These are phyloP conservation scores for Elaeis oleifera DNA, from an alignment of 202 grass and related monocot genomes.

Conservation along the genomic window DNA sequence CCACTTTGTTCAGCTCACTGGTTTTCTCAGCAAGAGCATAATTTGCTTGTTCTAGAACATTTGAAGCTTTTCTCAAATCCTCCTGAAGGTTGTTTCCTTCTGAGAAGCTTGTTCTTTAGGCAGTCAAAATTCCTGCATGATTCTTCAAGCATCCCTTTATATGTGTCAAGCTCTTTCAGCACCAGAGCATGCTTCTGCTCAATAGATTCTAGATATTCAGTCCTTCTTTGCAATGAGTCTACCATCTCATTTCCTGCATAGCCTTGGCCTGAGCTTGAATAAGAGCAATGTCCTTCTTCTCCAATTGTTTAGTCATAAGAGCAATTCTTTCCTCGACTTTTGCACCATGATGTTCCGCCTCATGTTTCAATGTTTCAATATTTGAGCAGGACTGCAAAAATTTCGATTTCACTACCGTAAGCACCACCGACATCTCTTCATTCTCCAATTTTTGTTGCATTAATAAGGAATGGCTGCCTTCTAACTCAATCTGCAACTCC, in stretches of 20 bases:
- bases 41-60: slow-evolving; percentile 37
- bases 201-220: slow-evolving; percentile 34
- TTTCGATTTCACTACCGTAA: slow-evolving; percentile 30
- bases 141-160: slow-evolving; percentile 45
- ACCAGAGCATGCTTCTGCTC: slow-evolving; percentile 31
- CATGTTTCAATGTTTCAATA: slow-evolving; percentile 25
- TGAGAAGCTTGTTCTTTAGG: slow-evolving; percentile 39
- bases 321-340: slow-evolving; percentile 24
- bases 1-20: slow-evolving; percentile 23
- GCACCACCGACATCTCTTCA: slow-evolving; percentile 28
- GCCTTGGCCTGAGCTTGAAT: slow-evolving; percentile 31
- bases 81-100: slow-evolving; percentile 37
- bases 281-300: slow-evolving; percentile 31
- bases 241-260: slow-evolving; percentile 19
- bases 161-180: slow-evolving; percentile 37
- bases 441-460: slow-evolving; percentile 42
- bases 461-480: slow-evolving; percentile 27
- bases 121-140: slow-evolving; percentile 32
- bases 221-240: slow-evolving; percentile 27
- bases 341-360: slow-evolving; percentile 35
- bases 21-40: slow-evolving; percentile 30
- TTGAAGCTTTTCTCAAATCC: slow-evolving; percentile 27
- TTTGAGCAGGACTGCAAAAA: slow-evolving; percentile 35
- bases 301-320: slow-evolving; percentile 30
- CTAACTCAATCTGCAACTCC: slow-evolving; percentile 48